Evolutionary conservation across 768 basidiomycete species (phyloP).

Genomic region (Podaxis sp.): DNA sequence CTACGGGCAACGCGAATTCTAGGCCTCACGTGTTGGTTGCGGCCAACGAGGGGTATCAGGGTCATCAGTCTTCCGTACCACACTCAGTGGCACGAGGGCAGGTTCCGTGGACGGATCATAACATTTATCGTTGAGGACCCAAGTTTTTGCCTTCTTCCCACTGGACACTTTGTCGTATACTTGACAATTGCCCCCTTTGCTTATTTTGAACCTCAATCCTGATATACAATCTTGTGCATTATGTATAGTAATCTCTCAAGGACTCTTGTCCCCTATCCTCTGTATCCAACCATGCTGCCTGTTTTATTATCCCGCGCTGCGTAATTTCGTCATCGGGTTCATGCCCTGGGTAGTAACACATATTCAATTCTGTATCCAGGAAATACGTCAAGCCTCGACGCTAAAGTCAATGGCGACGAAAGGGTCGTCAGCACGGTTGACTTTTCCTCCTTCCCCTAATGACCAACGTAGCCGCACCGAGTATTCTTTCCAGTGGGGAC

Average conservation of each 20-base stretch:
- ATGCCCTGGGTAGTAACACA: background rate
- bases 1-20: background rate
- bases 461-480: background rate
- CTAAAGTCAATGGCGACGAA: background rate
- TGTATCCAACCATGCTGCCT: background rate
- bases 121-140: background rate
- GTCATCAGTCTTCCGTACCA: background rate
- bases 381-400: background rate
- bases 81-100: background rate
- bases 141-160: background rate
- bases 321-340: background rate
- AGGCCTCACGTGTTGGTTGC: constrained; percentile 7
- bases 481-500: background rate
- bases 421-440: background rate
- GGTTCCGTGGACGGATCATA: background rate
- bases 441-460: background rate
- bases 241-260: too few species aligned
- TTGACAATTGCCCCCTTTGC: background rate
- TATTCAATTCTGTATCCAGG: background rate
- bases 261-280: too few species aligned
- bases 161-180: background rate
- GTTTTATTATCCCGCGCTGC: background rate
- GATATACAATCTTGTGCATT: background rate
- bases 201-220: background rate
- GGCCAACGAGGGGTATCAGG: background rate